Conservation (phyloP, 179 eudicot genomes). For the Drosera spatulata region DNA sequence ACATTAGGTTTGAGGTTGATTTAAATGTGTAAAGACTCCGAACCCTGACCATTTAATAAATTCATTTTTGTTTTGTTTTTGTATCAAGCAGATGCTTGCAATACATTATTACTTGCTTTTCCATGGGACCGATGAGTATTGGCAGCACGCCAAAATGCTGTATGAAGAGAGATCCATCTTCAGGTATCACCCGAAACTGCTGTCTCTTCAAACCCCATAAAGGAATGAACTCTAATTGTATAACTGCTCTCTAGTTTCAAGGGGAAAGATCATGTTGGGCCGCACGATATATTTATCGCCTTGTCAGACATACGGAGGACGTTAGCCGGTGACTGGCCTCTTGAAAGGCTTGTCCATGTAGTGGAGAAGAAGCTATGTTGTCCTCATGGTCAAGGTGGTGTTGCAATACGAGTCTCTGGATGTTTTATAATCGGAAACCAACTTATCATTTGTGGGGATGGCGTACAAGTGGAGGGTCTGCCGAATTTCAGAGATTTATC, state of each 20-base stretch:
- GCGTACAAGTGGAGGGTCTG: slow-evolving; percentile 80
- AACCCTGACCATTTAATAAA: too few species aligned
- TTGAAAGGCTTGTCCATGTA: slow-evolving; percentile 80
- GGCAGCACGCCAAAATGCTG: slow-evolving; percentile 64
- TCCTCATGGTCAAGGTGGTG: slow-evolving; percentile 66
- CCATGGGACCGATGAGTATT: slow-evolving; percentile 70
- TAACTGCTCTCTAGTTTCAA: slow-evolving; percentile 39
- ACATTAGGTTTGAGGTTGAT: too few species aligned
- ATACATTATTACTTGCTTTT: slow-evolving; percentile 91
- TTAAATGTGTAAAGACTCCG: too few species aligned
- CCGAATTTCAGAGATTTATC: slow-evolving; percentile 79
- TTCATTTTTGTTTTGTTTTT: slow-evolving; percentile 2
- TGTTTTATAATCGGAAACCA: slow-evolving; percentile 81
- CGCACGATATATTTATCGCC: slow-evolving; percentile 33
- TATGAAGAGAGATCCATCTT: slow-evolving; percentile 52
- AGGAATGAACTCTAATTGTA: too few species aligned
- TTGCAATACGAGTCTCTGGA: slow-evolving; percentile 82
- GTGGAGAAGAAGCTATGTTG: slow-evolving; percentile 90
- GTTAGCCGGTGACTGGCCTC: slow-evolving; percentile 83
- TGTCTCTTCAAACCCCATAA: too few species aligned
- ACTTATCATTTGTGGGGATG: slow-evolving; percentile 89
- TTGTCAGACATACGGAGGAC: slow-evolving; percentile 62
- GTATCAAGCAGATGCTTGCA: slow-evolving; percentile 57
- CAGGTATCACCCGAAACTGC: slow-evolving; percentile 24
- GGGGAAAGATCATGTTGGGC: slow-evolving; percentile 55